Conservation (phyloP, 2,329 filamentous ascomycete species). For the Dendryphion nanum region DNA sequence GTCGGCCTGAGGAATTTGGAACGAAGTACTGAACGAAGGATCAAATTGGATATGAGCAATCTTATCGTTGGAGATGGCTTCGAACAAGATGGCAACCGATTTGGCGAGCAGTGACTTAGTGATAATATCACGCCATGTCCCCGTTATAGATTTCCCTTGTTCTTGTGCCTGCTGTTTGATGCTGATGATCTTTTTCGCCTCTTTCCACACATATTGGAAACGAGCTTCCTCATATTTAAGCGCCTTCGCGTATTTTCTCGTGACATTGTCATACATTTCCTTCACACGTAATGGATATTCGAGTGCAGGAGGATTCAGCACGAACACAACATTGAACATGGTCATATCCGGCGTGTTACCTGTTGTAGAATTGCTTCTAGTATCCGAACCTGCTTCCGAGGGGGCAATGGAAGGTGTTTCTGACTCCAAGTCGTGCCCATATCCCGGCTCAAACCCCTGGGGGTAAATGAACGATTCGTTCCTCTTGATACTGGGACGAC, state of each 20-base stretch:
- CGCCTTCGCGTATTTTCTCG: slow-evolving; percentile 88
- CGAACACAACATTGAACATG: slow-evolving; percentile 98
- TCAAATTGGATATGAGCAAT: slow-evolving; percentile 83
- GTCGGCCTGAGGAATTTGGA: slow-evolving; percentile 61
- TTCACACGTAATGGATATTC: slow-evolving; percentile 71
- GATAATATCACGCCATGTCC: slow-evolving; percentile 69
- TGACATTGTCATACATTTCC: slow-evolving; percentile 84
- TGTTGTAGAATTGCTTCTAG: slow-evolving; percentile 40
- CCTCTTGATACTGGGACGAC: slow-evolving; percentile 4
- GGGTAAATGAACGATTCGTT: slow-evolving; percentile 32
- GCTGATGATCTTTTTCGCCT: slow-evolving; percentile 77
- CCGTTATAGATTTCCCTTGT: slow-evolving; percentile 60
- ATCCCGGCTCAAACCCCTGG: slow-evolving; percentile 39
- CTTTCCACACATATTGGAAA: slow-evolving; percentile 86
- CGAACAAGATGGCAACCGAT: slow-evolving; percentile 79
- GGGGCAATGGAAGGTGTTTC: slow-evolving; percentile 25
- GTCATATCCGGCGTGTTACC: slow-evolving; percentile 63
- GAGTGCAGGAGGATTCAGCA: slow-evolving; percentile 74
- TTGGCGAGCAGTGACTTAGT: slow-evolving; percentile 74
- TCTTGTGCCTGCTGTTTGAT: slow-evolving; percentile 82
- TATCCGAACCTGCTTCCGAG: slow-evolving; percentile 40
- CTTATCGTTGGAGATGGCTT: slow-evolving; percentile 76
- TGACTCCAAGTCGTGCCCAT: slow-evolving; percentile 38
- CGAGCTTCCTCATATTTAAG: slow-evolving; percentile 91
- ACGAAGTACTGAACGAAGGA: slow-evolving; percentile 58